Evolutionary conservation across 257 asterid genomes (phyloP), one percentile per base, ranked within the genome.

Genomic region (Scutellaria barbata): DNA sequence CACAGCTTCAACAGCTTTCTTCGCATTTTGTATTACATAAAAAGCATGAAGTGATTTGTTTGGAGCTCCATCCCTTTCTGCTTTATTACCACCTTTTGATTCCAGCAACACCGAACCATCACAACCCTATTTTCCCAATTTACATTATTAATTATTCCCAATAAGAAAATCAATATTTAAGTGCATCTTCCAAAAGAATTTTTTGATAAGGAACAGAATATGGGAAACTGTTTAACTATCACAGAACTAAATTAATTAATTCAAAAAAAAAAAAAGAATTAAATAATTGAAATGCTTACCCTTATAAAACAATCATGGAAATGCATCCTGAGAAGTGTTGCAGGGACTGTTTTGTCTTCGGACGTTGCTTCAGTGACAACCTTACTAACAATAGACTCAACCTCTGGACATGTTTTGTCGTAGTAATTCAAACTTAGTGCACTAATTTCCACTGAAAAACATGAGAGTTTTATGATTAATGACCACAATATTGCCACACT

Each of bases 221-320:
- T n/a, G n/a, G n/a, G n/a, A n/a, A n/a, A n/a, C n/a, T n/a, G n/a
- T n/a, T n/a, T n/a, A n/a, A n/a, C n/a, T n/a, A n/a, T n/a, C n/a
- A n/a, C n/a, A n/a, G n/a, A n/a, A n/a, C n/a, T n/a, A n/a, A n/a
- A n/a, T n/a, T n/a, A n/a, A n/a, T n/a, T n/a, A n/a, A n/a, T n/a
- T n/a, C n/a, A n/a, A n/a, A n/a, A n/a, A n/a, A n/a, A n/a, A n/a
- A n/a, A n/a, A n/a, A n/a, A n/a, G n/a, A n/a, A n/a, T n/a, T n/a
- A n/a, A n/a, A n/a, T n/a, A n/a, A n/a, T n/a, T n/a, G n/a, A n/a
- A 22, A 22, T 22, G 25, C 61, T 50, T 76, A 89, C 97, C 89
- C 96, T 81, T 64, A 91, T 37, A 59, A 91, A 89, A 56, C 96
- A 91, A 78, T 91, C 97, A 39, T 91, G 97, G 83, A 91, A 91